Base-by-base conservation (phyloP, 345 rosid species). In the Citrus glauca region DNA sequence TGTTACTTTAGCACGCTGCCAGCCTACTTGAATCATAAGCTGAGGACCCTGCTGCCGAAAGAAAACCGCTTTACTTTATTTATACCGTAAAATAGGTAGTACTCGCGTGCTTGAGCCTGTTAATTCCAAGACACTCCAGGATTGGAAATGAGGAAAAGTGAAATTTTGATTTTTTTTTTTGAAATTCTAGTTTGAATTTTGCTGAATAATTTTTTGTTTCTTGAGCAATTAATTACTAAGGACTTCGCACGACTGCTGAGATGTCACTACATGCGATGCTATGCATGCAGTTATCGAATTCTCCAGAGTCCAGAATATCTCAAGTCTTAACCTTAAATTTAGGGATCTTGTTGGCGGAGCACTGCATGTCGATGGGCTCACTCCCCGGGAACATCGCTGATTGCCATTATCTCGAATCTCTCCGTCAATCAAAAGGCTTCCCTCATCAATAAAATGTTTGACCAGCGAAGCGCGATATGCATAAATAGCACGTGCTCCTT, bases 311-410 rank as follows among this genome's bases (percentile, higher is more conserved):
- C 42, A 48, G 55, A 6, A 22, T 40, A 28, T n/a, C 25, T 13
- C 19, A 1, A 72, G 24, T n/a, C 25, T 13, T n/a, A 1, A 72
- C 73, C 80, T 66, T 33, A 35, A 72, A 72, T 50, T 35, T 2
- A 48, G 70, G 88, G 80, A 67, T 73, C 78, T 0, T 80, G 79
- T 53, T 78, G 62, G 72, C 60, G 7, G 14, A 64, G 16, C 16
- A 72, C 48, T 32, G 24, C 20, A 63, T 24, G 0, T 20, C 28
- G 0, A 38, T 45, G 7, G 33, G 28, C 57, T 60, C 5, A 38
- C 28, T 42, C 4, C 37, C 82, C 82, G 66, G 37, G 32, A 65
- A 61, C 63, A 67, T 75, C 75, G 87, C 79, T 19, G 74, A 33
- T 17, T 40, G 67, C 66, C 59, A 53, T 24, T 28, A 17, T 11